Percentiles rank a stretch among this genome's conserved stretches.
Conservation (phyloP, 345 rosid genomes). For the Populus alba region DNA sequence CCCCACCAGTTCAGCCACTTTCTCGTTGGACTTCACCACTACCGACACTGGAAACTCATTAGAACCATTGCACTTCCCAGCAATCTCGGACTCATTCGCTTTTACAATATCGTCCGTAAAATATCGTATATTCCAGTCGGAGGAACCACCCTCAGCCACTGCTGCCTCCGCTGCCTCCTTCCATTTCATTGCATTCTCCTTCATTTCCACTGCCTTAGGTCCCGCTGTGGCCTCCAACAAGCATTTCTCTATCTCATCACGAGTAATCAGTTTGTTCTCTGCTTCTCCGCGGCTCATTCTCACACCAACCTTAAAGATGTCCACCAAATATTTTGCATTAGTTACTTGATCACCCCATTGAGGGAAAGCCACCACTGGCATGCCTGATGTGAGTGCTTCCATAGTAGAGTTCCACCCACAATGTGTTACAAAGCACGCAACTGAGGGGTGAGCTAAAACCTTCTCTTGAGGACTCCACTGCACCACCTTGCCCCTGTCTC, state of each 20-base stretch:
- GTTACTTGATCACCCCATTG: slow-evolving; percentile 93
- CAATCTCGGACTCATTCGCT: slow-evolving; percentile 3
- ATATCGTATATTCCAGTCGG: slow-evolving; percentile 52
- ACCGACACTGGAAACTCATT: too few relatives aligned
- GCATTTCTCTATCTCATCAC: slow-evolving; percentile 69
- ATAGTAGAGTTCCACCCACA: slow-evolving; percentile 93
- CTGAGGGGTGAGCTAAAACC: slow-evolving; percentile 62
- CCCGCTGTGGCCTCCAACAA: slow-evolving; percentile 53
- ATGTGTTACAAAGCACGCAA: slow-evolving; percentile 74
- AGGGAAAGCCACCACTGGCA: slow-evolving; percentile 67
- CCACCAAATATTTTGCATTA: slow-evolving; percentile 59
- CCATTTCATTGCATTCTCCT: slow-evolving; percentile 60
- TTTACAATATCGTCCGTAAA: slow-evolving; percentile 47
- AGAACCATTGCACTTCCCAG: neutral
- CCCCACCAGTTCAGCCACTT: too few relatives aligned
- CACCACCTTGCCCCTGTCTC: slow-evolving; percentile 56
- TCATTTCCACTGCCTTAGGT: slow-evolving; percentile 51
- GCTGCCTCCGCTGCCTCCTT: slow-evolving; percentile 69
- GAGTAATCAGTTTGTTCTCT: slow-evolving; percentile 45
- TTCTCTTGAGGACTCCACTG: slow-evolving; percentile 80
- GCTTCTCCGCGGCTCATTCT: slow-evolving; percentile 68
- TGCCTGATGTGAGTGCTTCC: slow-evolving; percentile 68
- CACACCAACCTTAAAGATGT: slow-evolving; percentile 60
- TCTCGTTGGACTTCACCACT: too few relatives aligned
- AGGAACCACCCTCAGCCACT: slow-evolving; percentile 73